Conservation (phyloP, 2,329 filamentous ascomycete genomes). For the Colletotrichum lentis region DNA sequence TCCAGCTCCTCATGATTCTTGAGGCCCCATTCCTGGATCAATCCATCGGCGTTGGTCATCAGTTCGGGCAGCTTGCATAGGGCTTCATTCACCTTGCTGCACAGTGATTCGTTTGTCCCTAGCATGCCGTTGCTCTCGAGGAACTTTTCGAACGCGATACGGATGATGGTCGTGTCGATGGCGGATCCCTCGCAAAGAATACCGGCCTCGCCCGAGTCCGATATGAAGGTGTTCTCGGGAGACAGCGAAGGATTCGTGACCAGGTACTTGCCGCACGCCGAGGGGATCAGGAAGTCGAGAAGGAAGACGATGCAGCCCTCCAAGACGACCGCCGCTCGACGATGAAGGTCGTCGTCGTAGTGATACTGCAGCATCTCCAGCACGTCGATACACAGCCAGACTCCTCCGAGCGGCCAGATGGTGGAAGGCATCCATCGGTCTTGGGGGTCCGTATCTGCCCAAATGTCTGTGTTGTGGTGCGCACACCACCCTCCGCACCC, state of each 20-base stretch:
- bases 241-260: conserved; percentile 43
- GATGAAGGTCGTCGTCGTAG: conserved; percentile 45
- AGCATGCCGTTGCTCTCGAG: conserved; percentile 41
- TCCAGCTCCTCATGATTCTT: conserved; percentile 52
- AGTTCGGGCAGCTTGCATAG: conserved; percentile 39
- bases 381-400: conserved; percentile 52
- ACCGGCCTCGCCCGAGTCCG: conserved; percentile 47
- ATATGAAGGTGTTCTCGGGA: conserved; percentile 42
- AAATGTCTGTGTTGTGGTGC: conserved; percentile 51
- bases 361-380: conserved; percentile 50
- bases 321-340: conserved; percentile 42
- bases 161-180: conserved; percentile 52
- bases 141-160: conserved; percentile 39
- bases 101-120: conserved; percentile 10
- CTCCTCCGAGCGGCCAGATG: conserved; percentile 52
- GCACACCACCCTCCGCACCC: conserved; percentile 46
- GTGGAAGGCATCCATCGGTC: conserved; percentile 46
- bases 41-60: conserved; percentile 41
- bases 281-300: conserved; percentile 43
- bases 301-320: conserved; percentile 46
- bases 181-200: conserved; percentile 54
- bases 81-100: conserved; percentile 9
- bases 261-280: conserved; percentile 41
- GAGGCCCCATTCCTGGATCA: conserved; percentile 57
- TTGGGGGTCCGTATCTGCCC: conserved; percentile 48